Base-by-base conservation (phyloP, 225 moss, liverwort and hornwort species). In the Anthoceros angustus region DNA sequence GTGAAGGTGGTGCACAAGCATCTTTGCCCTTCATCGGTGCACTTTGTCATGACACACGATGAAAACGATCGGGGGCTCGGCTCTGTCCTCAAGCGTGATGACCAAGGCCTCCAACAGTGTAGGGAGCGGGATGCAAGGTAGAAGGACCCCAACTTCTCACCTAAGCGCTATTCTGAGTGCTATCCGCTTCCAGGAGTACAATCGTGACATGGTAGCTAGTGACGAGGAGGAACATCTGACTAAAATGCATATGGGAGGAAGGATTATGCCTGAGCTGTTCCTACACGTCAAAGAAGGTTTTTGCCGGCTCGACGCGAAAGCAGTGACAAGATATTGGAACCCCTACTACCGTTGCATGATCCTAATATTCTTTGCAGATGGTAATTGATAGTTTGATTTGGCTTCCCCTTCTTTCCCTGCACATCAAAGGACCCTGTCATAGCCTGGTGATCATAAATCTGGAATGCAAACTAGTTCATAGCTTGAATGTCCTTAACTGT, bases 241-340 rank as follows among this genome's bases (percentile, higher is more conserved):
- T 43, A 92, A 98, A 80, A 98, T 92, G 98, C 89, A 92, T 43
- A 98, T 92, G 98, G 92, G 98, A 66, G 98, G 98, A 75, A 82
- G 98, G 86, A n/a, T n/a, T n/a, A n/a, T n/a, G n/a, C n/a, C n/a
- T n/a, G n/a, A n/a, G n/a, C n/a, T n/a, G n/a, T n/a, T n/a, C n/a
- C n/a, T n/a, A n/a, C n/a, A n/a, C n/a, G n/a, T n/a, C n/a, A n/a
- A n/a, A n/a, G n/a, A n/a, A n/a, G n/a, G n/a, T n/a, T n/a, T n/a
- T n/a, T n/a, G n/a, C n/a, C n/a, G n/a, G n/a, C n/a, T n/a, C n/a
- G n/a, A n/a, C n/a, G n/a, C n/a, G n/a, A n/a, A n/a, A n/a, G n/a
- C n/a, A n/a, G n/a, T n/a, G n/a, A n/a, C n/a, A n/a, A n/a, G n/a
- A n/a, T n/a, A n/a, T n/a, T n/a, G n/a, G n/a, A n/a, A n/a, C n/a